phyloP scores from a whole-genome alignment of 371 early-diverging fungal genomes.

The Capillidium rhysosporum region DNA sequence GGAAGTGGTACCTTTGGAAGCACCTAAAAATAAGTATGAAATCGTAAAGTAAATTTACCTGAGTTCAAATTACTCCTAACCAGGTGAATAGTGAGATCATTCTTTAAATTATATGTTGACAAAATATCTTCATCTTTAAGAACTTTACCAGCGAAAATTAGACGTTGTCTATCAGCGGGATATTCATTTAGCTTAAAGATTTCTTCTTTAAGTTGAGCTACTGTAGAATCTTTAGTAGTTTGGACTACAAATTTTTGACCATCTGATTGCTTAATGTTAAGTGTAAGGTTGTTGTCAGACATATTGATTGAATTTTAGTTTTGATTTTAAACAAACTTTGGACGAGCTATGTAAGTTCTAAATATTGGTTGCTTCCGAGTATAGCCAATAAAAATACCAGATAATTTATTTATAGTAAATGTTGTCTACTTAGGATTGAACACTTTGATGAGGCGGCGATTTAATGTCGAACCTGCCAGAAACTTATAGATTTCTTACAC shows the following conservation, averaged over 20 bases:
- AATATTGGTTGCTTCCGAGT: too few relatives aligned
- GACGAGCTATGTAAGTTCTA: too few relatives aligned
- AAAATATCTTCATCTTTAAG: conserved; percentile 80
- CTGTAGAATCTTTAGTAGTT: conserved; percentile 40
- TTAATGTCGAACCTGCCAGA: too few relatives aligned
- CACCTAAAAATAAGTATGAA: neutral
- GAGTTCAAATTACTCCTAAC: conserved; percentile 27
- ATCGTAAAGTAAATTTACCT: neutral
- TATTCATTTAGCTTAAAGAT: conserved; percentile 46
- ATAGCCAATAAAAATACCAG: too few relatives aligned
- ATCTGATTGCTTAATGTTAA: conserved; percentile 21
- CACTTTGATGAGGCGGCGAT: too few relatives aligned
- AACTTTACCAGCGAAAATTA: conserved; percentile 86
- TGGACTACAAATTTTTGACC: conserved; percentile 54
- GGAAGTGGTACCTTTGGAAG: conserved; percentile 10
- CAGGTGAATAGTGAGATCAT: conserved; percentile 66
- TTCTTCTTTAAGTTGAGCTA: conserved; percentile 51
- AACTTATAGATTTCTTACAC: too few relatives aligned
- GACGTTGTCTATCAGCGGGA: conserved; percentile 62
- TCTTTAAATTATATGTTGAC: conserved; percentile 53
- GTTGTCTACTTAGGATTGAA: too few relatives aligned
- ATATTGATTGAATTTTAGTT: too few relatives aligned
- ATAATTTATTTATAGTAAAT: too few relatives aligned
- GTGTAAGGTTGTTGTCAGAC: too few relatives aligned
- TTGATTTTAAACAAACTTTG: too few relatives aligned